Evolutionary conservation across 306 rosid genomes (phyloP).

Genomic region (Hippophae rhamnoides): DNA sequence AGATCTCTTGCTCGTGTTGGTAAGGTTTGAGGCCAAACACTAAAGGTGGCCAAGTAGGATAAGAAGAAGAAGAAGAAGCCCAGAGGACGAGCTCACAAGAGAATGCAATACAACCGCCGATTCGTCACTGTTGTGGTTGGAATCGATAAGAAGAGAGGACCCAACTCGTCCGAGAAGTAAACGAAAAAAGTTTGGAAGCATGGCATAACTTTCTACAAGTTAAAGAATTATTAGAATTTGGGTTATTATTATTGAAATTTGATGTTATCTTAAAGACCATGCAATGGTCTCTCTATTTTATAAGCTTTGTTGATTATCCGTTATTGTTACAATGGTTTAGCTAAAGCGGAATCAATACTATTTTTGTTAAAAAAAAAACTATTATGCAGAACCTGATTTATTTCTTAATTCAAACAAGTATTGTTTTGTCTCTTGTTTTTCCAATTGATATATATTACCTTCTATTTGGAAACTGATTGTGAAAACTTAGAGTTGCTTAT

Average conservation of each 20-base stretch:
- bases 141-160: slow-evolving; percentile 30
- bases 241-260: neutral
- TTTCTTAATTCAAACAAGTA: too few species aligned
- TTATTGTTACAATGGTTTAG: too few species aligned
- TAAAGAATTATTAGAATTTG: slow-evolving; percentile 5
- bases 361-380: too few species aligned
- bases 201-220: neutral
- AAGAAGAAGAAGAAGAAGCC: slow-evolving; percentile 53
- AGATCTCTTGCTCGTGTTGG: slow-evolving; percentile 53
- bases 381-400: too few species aligned
- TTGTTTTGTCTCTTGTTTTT: too few species aligned
- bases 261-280: too few species aligned
- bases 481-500: too few species aligned
- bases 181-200: neutral
- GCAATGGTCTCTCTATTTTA: too few species aligned
- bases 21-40: slow-evolving; percentile 47
- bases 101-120: slow-evolving; percentile 51
- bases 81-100: slow-evolving; percentile 47
- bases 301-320: too few species aligned
- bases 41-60: slow-evolving; percentile 39
- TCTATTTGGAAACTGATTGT: too few species aligned
- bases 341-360: too few species aligned
- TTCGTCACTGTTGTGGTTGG: slow-evolving; percentile 44
- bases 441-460: too few species aligned
- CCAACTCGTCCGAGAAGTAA: slow-evolving; percentile 29